These are phyloP conservation scores for Saccharomyces pastorianus DNA, from an alignment of 1,139 yeast species.

Conservation along the genomic window DNA sequence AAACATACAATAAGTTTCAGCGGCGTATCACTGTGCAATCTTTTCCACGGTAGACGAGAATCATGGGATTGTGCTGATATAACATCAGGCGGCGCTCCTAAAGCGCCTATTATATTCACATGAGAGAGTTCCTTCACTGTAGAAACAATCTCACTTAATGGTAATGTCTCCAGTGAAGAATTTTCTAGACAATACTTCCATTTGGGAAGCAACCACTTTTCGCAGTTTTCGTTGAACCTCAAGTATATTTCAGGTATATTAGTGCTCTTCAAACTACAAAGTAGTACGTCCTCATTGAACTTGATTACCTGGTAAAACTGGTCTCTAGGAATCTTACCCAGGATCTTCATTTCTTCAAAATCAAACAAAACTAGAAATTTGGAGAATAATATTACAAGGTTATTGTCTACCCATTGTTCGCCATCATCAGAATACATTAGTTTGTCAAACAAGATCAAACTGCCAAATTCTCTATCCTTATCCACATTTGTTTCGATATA, in stretches of 20 bases:
- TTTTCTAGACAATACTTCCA: slow-evolving; percentile 23
- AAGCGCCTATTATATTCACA: neutral
- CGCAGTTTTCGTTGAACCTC: slow-evolving; percentile 7
- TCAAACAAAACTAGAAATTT: slow-evolving; percentile 18
- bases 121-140: neutral
- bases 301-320: slow-evolving; percentile 15
- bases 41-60: slow-evolving; percentile 26
- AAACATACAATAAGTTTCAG: slow-evolving; percentile 43
- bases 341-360: slow-evolving; percentile 9
- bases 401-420: slow-evolving; percentile 20
- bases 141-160: slow-evolving; percentile 36
- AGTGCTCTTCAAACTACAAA: slow-evolving; percentile 25
- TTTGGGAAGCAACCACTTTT: slow-evolving; percentile 12
- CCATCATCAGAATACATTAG: slow-evolving; percentile 23
- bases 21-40: slow-evolving; percentile 36
- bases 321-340: slow-evolving; percentile 21
- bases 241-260: slow-evolving; percentile 28
- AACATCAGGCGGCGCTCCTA: neutral
- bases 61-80: neutral
- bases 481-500: slow-evolving; percentile 3
- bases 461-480: slow-evolving; percentile 6
- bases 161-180: slow-evolving; percentile 20
- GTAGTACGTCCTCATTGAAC: slow-evolving; percentile 11
- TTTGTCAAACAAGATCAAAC: slow-evolving; percentile 12
- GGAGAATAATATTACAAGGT: slow-evolving; percentile 13